A percentile compares a stretch with the other conserved stretches of the same genome.
phyloP scores from a whole-genome alignment of 345 rosid genomes.

The Clausena lansium region DNA sequence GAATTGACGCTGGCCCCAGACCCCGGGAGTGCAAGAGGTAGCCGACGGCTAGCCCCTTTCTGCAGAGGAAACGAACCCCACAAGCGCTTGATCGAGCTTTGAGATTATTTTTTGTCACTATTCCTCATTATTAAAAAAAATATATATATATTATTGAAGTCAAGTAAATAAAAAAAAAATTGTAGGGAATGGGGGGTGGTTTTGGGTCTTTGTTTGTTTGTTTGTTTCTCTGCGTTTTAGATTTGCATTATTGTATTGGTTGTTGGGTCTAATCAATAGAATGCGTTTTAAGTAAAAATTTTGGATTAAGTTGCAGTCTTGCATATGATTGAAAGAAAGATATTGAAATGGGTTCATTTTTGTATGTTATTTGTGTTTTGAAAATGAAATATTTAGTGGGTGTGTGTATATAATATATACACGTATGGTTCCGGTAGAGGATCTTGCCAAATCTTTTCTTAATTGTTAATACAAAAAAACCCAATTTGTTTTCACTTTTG shows the following conservation, averaged over 20 bases:
- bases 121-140: background rate
- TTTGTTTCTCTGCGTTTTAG: background rate
- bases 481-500: constrained; percentile 1
- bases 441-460: constrained; percentile 7
- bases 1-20: constrained; percentile 7
- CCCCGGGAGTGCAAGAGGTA: constrained; percentile 26
- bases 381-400: background rate
- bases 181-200: background rate
- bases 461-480: background rate
- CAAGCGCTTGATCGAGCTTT: constrained; percentile 13
- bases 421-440: background rate
- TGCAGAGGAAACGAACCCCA: constrained; percentile 18
- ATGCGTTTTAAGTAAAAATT: background rate
- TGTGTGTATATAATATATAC: background rate
- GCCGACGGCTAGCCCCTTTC: constrained; percentile 38
- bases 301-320: background rate
- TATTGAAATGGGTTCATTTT: constrained; percentile 3
- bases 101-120: background rate
- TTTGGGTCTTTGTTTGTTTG: background rate
- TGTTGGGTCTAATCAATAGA: constrained; percentile 18
- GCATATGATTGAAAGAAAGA: constrained; percentile 7
- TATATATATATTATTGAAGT: background rate
- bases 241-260: constrained; percentile 2
- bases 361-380: background rate
- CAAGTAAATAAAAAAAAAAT: background rate